Conservation (phyloP, 1,139 yeast genomes). For the Protomyces inouyei region DNA sequence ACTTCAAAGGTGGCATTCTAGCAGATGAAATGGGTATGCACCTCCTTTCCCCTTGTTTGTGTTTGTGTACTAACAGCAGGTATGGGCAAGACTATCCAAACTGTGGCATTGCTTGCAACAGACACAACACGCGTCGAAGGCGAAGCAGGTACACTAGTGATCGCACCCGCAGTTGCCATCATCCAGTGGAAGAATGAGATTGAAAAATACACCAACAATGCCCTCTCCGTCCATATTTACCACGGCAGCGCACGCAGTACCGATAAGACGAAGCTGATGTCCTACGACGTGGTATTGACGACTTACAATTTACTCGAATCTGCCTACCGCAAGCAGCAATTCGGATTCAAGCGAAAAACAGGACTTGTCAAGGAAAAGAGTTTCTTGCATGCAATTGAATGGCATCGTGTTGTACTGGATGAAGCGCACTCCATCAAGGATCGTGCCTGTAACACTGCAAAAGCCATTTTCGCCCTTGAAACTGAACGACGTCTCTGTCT, state of each 20-base stretch:
- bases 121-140: conserved; percentile 43
- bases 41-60: background rate
- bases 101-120: conserved; percentile 75
- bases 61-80: background rate
- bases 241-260: conserved; percentile 70
- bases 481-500: conserved; percentile 82
- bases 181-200: conserved; percentile 98
- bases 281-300: conserved; percentile 78
- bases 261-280: conserved; percentile 52
- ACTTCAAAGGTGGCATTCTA: conserved; percentile 82
- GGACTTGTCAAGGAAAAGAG: conserved; percentile 71
- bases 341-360: conserved; percentile 72
- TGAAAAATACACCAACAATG: conserved; percentile 70
- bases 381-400: conserved; percentile 65
- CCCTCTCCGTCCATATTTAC: conserved; percentile 60
- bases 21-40: conserved; percentile 92
- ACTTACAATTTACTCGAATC: conserved; percentile 81
- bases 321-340: conserved; percentile 70
- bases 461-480: conserved; percentile 71
- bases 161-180: conserved; percentile 95
- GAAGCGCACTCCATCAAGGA: conserved; percentile 98
- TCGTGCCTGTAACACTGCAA: conserved; percentile 85
- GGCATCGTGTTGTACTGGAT: conserved; percentile 84
- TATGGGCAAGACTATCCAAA: conserved; percentile 98
- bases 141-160: conserved; percentile 68